Evolutionary conservation across 768 basidiomycete genomes (phyloP).

Genomic region (Fibroporia radiculosa): DNA sequence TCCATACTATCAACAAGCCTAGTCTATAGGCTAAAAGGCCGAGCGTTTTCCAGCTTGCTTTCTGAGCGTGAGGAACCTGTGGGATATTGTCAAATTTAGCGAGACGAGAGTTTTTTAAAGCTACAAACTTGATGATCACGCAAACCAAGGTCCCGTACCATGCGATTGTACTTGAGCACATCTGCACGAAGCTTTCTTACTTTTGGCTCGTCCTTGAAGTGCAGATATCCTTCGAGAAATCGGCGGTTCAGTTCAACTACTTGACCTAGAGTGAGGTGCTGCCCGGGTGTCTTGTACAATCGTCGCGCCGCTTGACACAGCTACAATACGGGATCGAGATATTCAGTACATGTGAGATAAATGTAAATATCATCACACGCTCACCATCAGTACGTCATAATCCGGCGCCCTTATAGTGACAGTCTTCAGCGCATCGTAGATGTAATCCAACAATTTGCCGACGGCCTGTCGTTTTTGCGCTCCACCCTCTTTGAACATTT

Average conservation of each 20-base stretch:
- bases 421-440: slow-evolving; percentile 90
- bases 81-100: background rate
- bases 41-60: slow-evolving; percentile 80
- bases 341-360: background rate
- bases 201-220: slow-evolving; percentile 88
- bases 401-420: slow-evolving; percentile 95
- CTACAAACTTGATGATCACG: slow-evolving; percentile 83
- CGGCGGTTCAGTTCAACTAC: slow-evolving; percentile 93
- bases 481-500: slow-evolving; percentile 89
- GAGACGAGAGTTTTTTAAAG: background rate
- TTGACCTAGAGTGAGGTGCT: slow-evolving; percentile 89
- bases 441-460: slow-evolving; percentile 77
- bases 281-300: slow-evolving; percentile 89
- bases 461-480: slow-evolving; percentile 85
- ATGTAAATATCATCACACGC: slow-evolving; percentile 13
- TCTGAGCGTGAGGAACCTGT: slow-evolving; percentile 82
- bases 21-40: slow-evolving; percentile 80
- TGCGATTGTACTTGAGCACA: slow-evolving; percentile 85
- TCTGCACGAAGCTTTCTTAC: slow-evolving; percentile 73
- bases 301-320: slow-evolving; percentile 93
- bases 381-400: slow-evolving; percentile 95
- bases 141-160: slow-evolving; percentile 81
- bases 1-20: slow-evolving; percentile 72
- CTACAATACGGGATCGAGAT: slow-evolving; percentile 29
- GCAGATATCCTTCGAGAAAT: slow-evolving; percentile 85